phyloP scores from a whole-genome alignment of 495 filamentous ascomycete genomes.

The Neurospora hispaniola region DNA sequence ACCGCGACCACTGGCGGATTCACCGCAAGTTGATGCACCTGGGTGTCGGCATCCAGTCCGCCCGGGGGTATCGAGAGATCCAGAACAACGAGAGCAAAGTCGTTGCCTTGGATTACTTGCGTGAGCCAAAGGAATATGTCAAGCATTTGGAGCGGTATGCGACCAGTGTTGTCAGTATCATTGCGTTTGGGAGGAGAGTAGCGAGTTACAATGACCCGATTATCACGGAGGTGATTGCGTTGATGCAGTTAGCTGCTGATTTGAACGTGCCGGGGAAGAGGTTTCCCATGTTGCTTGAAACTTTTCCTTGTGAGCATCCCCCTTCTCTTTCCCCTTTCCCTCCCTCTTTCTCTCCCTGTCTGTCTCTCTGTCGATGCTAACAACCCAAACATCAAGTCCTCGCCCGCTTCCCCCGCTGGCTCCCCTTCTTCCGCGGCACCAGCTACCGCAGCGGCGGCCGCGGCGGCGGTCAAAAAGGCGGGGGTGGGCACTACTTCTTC shows the following conservation, averaged over 20 bases:
- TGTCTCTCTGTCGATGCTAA: constrained; percentile 1
- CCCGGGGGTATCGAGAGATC: constrained; percentile 46
- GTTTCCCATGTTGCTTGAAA: constrained; percentile 52
- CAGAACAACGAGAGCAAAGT: constrained; percentile 50
- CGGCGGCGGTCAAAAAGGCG: constrained; percentile 27
- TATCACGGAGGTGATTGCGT: constrained; percentile 49
- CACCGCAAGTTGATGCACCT: constrained; percentile 52
- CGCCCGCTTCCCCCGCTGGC: constrained; percentile 42
- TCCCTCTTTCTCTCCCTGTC: background rate
- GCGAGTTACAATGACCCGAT: constrained; percentile 47
- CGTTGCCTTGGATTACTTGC: constrained; percentile 41
- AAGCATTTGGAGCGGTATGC: constrained; percentile 56
- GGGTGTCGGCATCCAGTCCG: constrained; percentile 50
- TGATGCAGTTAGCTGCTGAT: constrained; percentile 54
- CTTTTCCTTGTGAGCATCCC: constrained; percentile 36
- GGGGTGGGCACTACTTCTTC: constrained; percentile 37
- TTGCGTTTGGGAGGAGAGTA: constrained; percentile 52
- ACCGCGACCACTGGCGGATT: constrained; percentile 49
- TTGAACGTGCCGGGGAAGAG: constrained; percentile 53
- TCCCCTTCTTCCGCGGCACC: constrained; percentile 52
- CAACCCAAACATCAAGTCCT: constrained; percentile 32
- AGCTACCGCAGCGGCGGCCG: constrained; percentile 26
- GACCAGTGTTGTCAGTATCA: constrained; percentile 52
- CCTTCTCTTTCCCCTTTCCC: background rate
- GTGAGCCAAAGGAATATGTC: constrained; percentile 40